phyloP scores from a whole-genome alignment of 345 rosid genomes.

The Corymbia maculata region DNA sequence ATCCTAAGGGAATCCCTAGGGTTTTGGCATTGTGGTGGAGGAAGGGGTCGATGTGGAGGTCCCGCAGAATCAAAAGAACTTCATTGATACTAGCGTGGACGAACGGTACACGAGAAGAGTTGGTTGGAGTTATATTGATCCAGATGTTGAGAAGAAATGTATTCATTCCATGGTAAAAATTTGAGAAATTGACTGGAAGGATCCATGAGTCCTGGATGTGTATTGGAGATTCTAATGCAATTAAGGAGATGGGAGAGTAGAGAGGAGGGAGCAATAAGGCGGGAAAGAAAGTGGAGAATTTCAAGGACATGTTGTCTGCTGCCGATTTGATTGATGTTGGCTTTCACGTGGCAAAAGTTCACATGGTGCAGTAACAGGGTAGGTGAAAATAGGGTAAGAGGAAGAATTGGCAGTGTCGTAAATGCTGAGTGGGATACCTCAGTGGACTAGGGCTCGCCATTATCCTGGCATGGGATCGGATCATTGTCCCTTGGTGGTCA shows the following conservation, averaged over 20 bases:
- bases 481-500: background rate
- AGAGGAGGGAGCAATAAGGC: background rate
- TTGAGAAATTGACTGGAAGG: background rate
- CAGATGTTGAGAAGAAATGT: background rate
- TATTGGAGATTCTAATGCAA: background rate
- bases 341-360: background rate
- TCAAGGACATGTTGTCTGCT: background rate
- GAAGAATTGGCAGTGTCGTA: background rate
- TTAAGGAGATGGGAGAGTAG: background rate
- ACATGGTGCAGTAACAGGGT: background rate
- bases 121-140: background rate
- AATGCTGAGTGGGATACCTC: background rate
- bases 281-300: too few species aligned
- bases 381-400: background rate
- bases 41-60: background rate
- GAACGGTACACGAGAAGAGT: background rate
- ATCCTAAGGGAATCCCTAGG: background rate
- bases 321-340: background rate
- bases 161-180: background rate
- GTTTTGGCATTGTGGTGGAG: background rate
- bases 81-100: background rate
- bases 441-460: background rate
- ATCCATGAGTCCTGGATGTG: background rate
- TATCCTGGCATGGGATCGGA: background rate
- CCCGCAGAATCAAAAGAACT: too few species aligned